A percentile compares a stretch with the other conserved stretches of the same genome.
phyloP scores from a whole-genome alignment of 139 green algal species.

The Closterium sp. region DNA sequence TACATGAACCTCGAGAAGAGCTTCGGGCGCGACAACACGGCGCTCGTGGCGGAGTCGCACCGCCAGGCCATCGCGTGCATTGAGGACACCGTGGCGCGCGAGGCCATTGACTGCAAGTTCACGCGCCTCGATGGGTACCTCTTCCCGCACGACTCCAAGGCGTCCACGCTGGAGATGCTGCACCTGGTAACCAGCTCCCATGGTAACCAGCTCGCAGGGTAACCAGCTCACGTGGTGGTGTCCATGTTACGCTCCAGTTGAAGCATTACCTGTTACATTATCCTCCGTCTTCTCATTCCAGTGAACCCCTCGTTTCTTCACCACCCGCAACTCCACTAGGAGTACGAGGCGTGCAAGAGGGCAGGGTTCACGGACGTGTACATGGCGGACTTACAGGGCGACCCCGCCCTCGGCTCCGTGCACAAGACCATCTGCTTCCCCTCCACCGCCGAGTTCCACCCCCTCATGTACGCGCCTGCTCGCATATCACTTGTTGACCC shows the following conservation, averaged over 20 bases:
- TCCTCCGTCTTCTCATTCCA: neutral
- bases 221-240: neutral
- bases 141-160: conserved; percentile 54
- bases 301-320: neutral
- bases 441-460: conserved; percentile 26
- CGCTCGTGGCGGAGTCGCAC: conserved; percentile 59
- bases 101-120: conserved; percentile 66
- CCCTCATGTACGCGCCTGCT: conserved; percentile 16
- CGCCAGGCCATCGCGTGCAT: conserved; percentile 59
- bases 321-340: neutral
- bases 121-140: conserved; percentile 58
- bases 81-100: conserved; percentile 53
- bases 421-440: conserved; percentile 5
- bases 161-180: conserved; percentile 33
- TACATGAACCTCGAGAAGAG: conserved; percentile 58
- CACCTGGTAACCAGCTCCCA: neutral
- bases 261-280: neutral
- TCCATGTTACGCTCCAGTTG: too few species aligned
- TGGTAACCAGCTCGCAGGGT: neutral
- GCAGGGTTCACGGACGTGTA: conserved; percentile 22
- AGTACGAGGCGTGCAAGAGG: conserved; percentile 22
- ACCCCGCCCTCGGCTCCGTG: neutral
- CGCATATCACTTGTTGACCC: too few species aligned
- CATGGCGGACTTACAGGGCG: neutral
- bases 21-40: conserved; percentile 56